Evolutionary conservation across 768 basidiomycete species (phyloP), one percentile per base, ranked within the genome.

Genomic region (Dendrothele bispora): DNA sequence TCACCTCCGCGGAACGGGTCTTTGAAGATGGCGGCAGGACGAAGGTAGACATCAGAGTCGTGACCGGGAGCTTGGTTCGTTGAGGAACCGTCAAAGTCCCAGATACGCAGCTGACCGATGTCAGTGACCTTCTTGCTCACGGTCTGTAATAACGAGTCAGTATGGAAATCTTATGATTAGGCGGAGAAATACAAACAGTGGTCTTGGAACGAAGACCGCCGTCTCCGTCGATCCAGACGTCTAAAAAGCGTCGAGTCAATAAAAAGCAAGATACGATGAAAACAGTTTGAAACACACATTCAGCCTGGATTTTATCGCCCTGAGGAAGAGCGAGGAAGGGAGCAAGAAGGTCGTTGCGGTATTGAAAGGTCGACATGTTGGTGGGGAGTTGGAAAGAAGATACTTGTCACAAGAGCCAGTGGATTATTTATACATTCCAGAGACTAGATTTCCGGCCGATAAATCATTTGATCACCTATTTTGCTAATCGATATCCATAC

Each of bases 31-130:
- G 95, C 85, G 49, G 84, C 92, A 39, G 97, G 97, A 57, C 95
- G 91, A 60, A 99, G 94, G 73, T 93, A 95, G 73, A 99, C 89
- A 65, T 98, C 97, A 7, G 97, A 99, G 74, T 99, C 89, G 63
- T 79, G 60, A 29, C 95, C 95, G 14, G 95, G 93, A 17, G 97
- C 97, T 69, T 99, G 97, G 72, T 91, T 91, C 64, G 95, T 97
- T 34, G 91, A 95, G 40, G 93, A 95, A 60, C 95, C 95, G 66
- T 99, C 95, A 64, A 99, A 99, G 77, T 98, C 95, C 95, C 95
- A 99, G 67, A 91, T 83, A 61, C 95, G 93, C 57, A 98, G 88
- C 61, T 92, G 83, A 59, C 83, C 83, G 59, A 99, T 86, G 66
- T 91, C 86, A 53, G 84, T 87, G 61, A 94, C 83, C 65, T 88